A percentile compares a stretch with the other conserved stretches of the same genome.
Conservation (phyloP, 306 rosid genomes). For the Glycine soja region DNA sequence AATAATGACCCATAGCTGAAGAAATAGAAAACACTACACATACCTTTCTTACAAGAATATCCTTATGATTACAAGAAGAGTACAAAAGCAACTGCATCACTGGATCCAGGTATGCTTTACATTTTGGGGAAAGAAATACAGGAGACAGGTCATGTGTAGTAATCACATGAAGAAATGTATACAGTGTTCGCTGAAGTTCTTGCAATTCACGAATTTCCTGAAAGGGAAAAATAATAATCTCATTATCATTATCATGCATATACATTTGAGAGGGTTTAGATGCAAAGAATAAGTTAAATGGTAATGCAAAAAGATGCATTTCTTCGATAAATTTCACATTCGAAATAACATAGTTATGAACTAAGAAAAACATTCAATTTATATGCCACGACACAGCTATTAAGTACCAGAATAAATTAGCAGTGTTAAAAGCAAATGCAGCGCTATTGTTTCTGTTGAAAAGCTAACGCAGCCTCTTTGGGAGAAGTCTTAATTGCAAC, state of each 20-base stretch:
- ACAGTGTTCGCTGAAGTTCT: constrained; percentile 87
- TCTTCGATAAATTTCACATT: constrained; percentile 38
- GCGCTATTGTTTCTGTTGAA: not conserved
- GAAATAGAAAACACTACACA: constrained; percentile 35
- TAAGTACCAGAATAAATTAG: constrained; percentile 16
- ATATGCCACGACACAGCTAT: constrained; percentile 16
- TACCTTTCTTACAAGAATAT: constrained; percentile 91
- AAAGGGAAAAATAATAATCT: constrained; percentile 15
- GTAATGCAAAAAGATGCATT: constrained; percentile 26
- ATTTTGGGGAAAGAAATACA: constrained; percentile 82
- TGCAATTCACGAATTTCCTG: constrained; percentile 96
- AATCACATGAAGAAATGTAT: constrained; percentile 93
- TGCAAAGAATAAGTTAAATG: not conserved
- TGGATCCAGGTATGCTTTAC: constrained; percentile 73
- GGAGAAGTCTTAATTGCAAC: not conserved
- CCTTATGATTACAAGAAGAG: constrained; percentile 89
- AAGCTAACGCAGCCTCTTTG: not conserved
- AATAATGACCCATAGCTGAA: constrained; percentile 36
- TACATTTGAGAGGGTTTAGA: constrained; percentile 12
- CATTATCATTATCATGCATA: constrained; percentile 23
- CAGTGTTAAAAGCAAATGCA: constrained; percentile 31
- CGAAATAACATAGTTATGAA: constrained; percentile 23
- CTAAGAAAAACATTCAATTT: constrained; percentile 9
- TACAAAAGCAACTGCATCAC: constrained; percentile 86
- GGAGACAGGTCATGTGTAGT: constrained; percentile 79